Base-by-base conservation (phyloP, 176 grass and related monocot species). In the Hyparrhenia diplandra region DNA sequence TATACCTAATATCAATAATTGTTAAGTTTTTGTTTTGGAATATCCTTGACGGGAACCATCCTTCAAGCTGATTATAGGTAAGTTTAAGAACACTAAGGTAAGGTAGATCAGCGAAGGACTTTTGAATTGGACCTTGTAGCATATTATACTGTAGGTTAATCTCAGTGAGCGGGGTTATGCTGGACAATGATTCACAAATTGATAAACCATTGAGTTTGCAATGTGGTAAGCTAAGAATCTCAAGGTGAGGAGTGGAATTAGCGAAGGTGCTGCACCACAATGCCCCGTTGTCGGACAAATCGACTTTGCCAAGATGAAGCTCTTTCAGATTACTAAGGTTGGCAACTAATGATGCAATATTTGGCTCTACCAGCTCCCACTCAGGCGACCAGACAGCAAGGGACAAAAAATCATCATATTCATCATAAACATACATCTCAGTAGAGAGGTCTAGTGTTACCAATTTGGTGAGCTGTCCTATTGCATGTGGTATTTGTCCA, bases 1-100 rank as follows among this genome's bases (percentile, higher is more conserved):
- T 93, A 1, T 23, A 31, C 0, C 80, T 87, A 4, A 87, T 8
- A 84, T 92, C 90, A 69, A 92, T 14, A 8, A 4, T 4, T 9
- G 35, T 89, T 60, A 92, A 58, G 17, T 87, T 89, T 28, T 2
- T 80, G 10, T 81, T 73, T 2, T 73, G 60, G 28, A 92, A 87
- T 13, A 89, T 74, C 20, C n/a, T 77, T 8, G 13, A 4, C 1
- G 87, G 81, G 81, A 93, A 55, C 10, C 27, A 40, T 45, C 91
- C 91, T 4, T 63, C 29, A 4, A 91, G 72, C 3, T 0, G 0
- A 47, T 88, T 89, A 10, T 27, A 13, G 32, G 49, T 28, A 35
- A 94, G 71, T 13, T 3, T 3, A 58, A 94, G 86, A 30, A 83
- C 80, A 14, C 27, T 27, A 3, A 87, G 54, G 30, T 60, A 82